Percentiles rank a stretch among this genome's conserved stretches.
These are phyloP conservation scores for Setaria italica DNA, from an alignment of 202 grass and related monocot species.

Conservation along the genomic window DNA sequence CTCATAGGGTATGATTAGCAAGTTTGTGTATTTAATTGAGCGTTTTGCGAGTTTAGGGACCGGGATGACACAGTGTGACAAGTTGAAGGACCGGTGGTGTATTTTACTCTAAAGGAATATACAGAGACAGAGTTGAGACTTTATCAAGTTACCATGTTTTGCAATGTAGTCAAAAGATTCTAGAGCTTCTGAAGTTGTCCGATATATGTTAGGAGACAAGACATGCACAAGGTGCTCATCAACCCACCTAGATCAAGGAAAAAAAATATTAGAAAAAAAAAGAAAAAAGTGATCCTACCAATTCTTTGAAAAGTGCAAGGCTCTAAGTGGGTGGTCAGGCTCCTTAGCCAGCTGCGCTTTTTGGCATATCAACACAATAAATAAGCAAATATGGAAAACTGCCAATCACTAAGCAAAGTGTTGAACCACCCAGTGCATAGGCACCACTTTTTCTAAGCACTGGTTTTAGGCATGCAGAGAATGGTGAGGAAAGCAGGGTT, in stretches of 20 bases:
- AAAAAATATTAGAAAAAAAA: slow-evolving; percentile 14
- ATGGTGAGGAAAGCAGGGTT: neutral
- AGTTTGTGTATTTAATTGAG: too few species aligned
- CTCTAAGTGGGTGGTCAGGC: neutral
- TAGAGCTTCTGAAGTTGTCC: slow-evolving; percentile 84
- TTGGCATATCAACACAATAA: slow-evolving; percentile 10
- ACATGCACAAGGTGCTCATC: slow-evolving; percentile 90
- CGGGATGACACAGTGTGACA: too few species aligned
- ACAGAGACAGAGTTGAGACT: neutral
- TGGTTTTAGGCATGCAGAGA: slow-evolving; percentile 12
- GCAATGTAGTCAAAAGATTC: slow-evolving; percentile 99
- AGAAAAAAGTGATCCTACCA: neutral
- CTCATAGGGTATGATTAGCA: too few species aligned
- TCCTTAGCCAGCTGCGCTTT: neutral
- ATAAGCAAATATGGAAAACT: neutral
- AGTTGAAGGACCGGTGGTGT: too few species aligned
- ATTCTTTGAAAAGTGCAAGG: neutral
- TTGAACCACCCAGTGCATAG: neutral
- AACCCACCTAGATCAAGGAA: slow-evolving; percentile 77
- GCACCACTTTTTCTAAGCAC: neutral
- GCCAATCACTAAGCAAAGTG: neutral
- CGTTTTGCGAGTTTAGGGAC: too few species aligned
- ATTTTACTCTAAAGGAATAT: neutral
- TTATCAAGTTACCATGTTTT: slow-evolving; percentile 64
- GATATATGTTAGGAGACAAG: slow-evolving; percentile 96